Evolutionary conservation across 495 filamentous ascomycete species (phyloP), one percentile per base, ranked within the genome.

Genomic region (Penicillium flavigenum): DNA sequence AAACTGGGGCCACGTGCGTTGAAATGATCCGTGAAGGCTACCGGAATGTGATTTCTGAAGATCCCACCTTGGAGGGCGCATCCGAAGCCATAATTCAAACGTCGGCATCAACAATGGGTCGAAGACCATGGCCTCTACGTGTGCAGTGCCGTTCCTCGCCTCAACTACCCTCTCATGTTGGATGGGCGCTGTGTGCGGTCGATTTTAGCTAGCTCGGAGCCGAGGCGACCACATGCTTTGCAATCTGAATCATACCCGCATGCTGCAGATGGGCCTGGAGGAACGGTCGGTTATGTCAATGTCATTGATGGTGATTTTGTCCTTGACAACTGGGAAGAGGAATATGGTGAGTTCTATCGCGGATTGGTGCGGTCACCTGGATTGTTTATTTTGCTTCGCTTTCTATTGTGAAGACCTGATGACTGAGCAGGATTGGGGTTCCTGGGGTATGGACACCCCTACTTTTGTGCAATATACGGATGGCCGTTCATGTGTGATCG

Each of bases 401-500:
- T 27, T 49, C n/a, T 16, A 11, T 32, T 55, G 51, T 34, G 36
- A 60, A 32, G 3, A 51, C 46, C 44, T 54, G 24, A 20, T 17
- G 5, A 27, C 38, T 7, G 27, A 56, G 10, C 53, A 56, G 16
- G 16, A 26, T 51, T 50, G 47, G 53, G 41, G 58, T 12, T 41
- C 52, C 14, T 61, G 46, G 39, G 58, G 58, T 9, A 56, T 61
- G 47, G 58, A 49, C 22, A 26, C 19, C 11, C 56, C 46, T 38
- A n/a, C 32, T 0, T 24, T 39, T 17, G 32, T 48, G 10, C 27
- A 49, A 42, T 53, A 53, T 34, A 57, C 54, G 27, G 59, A 57
- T 27, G 59, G 59, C 39, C 26, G 49, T 48, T 26, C 6, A 16
- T 43, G 48, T 24, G 6, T 2, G 17, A 2, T 26, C 16, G 42